Evolutionary conservation across 768 basidiomycete species (phyloP), one percentile per base, ranked within the genome.

Genomic region (Tricholoma saponaceum): DNA sequence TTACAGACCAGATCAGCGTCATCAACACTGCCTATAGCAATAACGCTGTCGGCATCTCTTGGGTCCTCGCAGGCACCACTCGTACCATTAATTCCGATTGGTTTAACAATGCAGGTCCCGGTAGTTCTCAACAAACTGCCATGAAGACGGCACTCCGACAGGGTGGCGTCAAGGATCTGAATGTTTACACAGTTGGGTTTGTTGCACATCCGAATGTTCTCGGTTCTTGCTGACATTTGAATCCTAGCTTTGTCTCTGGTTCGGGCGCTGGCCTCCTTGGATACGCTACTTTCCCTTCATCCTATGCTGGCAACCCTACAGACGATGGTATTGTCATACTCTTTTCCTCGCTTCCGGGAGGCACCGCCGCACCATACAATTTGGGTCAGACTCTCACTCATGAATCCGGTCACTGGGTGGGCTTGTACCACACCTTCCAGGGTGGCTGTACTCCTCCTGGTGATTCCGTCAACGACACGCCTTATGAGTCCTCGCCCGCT

Each of bases 341-440:
- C 25, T 76, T 56, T 61, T 76, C 74, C 43, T 74, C 75, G 22
- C 62, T 78, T 41, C 78, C 79, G 0, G 75, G 78, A 47, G 84
- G 83, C 20, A 67, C 72, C 37, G 66, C 74, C 3, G 32, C 64
- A 8, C 69, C 69, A 54, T 83, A 76, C 69, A 74, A 83, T 67
- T 70, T 74, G 32, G 76, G 76, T 14, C 71, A 74, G 69, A 84
- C 79, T 44, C 62, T 80, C 57, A 81, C 77, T 13, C 83, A 85
- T 64, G 83, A 85, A 67, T 77, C 75, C 50, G 81, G 83, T n/a
- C 83, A 84, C 69, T 85, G 83, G 82, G 70, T 82, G 56, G 83
- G 83, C 25, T 73, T 83, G 22, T 83, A 76, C 69, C 82, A 83
- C 70, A 82, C 82, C 18, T 83, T 83, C 78, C 79, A 84, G 64